Evolutionary conservation across 805 yeast genomes (phyloP), one percentile per base, ranked within the genome.

Genomic region (Pichia cephalocereana): DNA sequence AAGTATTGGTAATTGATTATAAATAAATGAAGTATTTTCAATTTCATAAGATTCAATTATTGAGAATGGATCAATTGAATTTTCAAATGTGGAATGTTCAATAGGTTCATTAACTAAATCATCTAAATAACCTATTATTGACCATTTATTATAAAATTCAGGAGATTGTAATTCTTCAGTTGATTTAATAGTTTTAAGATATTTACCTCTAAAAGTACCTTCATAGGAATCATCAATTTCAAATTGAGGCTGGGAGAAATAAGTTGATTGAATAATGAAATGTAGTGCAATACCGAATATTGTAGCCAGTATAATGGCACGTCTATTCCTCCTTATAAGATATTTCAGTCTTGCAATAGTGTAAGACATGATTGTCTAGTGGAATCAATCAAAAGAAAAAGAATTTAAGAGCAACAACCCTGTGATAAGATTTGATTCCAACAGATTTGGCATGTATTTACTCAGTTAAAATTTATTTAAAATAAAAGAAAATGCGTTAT

Each of bases 141-240:
- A 52, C 46, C 64, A 53, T 44, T 61, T 63, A 15, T 55, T 44
- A 43, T 57, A 61, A 32, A 63, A 61, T 6, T 58, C 59, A 15
- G 59, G 59, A 10, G 63, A 51, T 44, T 60, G 55, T 5, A 62
- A 38, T 31, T 60, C 58, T 28, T 55, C 52, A n/a, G 48, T 46
- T 41, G 50, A 48, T 18, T 47, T 53, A 40, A 63, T 50, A 1
- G 58, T 51, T 23, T 49, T 52, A 4, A 63, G 40, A 43, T 54
- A 62, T 48, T 61, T 63, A 32, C 61, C 64, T 43, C 55, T 59
- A 42, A 55, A 63, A 1, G 67, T 62, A 7, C 66, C 67, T n/a
- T 56, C 50, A 48, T 54, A 63, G 34, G 54, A 60, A 18, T 54
- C 58, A 38, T 54, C 63, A 7, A 60, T 44, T 5, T 56, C 56